Conservation (phyloP, 495 filamentous ascomycete species). For the Penicillium paxilli region DNA sequence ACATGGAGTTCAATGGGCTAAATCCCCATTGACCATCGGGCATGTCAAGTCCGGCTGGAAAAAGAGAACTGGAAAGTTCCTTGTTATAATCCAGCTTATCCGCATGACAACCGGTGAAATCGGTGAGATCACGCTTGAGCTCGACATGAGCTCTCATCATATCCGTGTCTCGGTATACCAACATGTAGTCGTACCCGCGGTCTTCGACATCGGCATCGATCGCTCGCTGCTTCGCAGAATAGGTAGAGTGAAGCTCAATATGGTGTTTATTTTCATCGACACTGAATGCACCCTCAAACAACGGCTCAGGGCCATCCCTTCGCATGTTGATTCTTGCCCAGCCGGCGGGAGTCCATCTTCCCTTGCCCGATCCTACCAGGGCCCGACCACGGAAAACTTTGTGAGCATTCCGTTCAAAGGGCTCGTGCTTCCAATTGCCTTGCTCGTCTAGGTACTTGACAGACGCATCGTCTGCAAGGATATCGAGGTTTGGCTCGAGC, state of each 20-base stretch:
- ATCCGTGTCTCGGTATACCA: slow-evolving; percentile 90
- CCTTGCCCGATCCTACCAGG: slow-evolving; percentile 63
- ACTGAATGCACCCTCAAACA: slow-evolving; percentile 91
- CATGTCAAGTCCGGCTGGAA: slow-evolving; percentile 41
- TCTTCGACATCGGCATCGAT: slow-evolving; percentile 70
- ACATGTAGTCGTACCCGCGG: slow-evolving; percentile 74
- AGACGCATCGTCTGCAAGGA: slow-evolving; percentile 73
- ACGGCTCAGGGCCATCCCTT: slow-evolving; percentile 71
- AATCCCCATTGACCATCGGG: slow-evolving; percentile 50
- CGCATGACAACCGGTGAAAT: slow-evolving; percentile 55
- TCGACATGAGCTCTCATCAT: slow-evolving; percentile 55
- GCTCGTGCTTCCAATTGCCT: slow-evolving; percentile 64
- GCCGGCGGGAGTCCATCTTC: slow-evolving; percentile 75
- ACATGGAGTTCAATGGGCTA: slow-evolving; percentile 54
- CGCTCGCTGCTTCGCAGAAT: slow-evolving; percentile 67
- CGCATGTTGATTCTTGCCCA: slow-evolving; percentile 81
- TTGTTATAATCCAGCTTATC: slow-evolving; percentile 72
- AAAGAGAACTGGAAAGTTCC: slow-evolving; percentile 65
- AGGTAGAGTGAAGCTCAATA: slow-evolving; percentile 74
- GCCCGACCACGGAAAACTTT: slow-evolving; percentile 81
- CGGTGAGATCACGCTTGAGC: slow-evolving; percentile 47
- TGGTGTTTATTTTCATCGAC: slow-evolving; percentile 82
- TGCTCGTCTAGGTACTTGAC: slow-evolving; percentile 70
- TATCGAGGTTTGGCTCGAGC: slow-evolving; percentile 90
- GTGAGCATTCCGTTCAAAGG: slow-evolving; percentile 67